A percentile compares a stretch with the other conserved stretches of the same genome.
These are phyloP conservation scores for Syncephalastrum racemosum DNA, from an alignment of 371 early-diverging fungal genomes.

Conservation along the genomic window DNA sequence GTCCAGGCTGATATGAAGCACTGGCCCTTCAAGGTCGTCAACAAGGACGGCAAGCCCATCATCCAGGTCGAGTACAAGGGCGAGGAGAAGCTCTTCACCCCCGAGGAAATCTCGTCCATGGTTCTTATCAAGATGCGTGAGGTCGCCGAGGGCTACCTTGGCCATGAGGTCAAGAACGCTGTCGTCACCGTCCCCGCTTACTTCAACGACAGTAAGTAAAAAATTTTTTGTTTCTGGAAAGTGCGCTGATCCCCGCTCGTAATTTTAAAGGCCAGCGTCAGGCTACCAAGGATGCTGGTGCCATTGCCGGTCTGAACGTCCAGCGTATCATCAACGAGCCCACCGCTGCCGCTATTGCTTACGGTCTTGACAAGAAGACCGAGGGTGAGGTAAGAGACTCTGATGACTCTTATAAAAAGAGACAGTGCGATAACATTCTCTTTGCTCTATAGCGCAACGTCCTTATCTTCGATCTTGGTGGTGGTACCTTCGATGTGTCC, in stretches of 20 bases:
- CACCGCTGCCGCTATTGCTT: constrained; percentile 98
- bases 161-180: constrained; percentile 78
- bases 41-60: constrained; percentile 80
- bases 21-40: constrained; percentile 89
- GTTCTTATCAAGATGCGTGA: constrained; percentile 92
- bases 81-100: constrained; percentile 84
- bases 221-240: too few species aligned
- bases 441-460: constrained; percentile 59
- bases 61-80: constrained; percentile 88
- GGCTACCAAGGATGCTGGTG: constrained; percentile 98
- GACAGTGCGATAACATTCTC: too few species aligned
- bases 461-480: constrained; percentile 96
- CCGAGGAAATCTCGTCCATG: constrained; percentile 95
- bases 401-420: too few species aligned
- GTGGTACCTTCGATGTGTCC: constrained; percentile 98
- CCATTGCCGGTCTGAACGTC: constrained; percentile 94
- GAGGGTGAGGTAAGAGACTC: constrained; percentile 51
- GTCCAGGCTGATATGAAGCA: constrained; percentile 94
- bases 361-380: constrained; percentile 91
- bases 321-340: constrained; percentile 99
- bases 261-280: constrained; percentile 79
- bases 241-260: too few species aligned
- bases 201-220: constrained; percentile 66
- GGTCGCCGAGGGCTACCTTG: constrained; percentile 84
- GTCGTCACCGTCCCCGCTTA: constrained; percentile 71